A percentile compares a stretch with the other conserved stretches of the same genome.
phyloP scores from a whole-genome alignment of 1,284 basidiomycete genomes.

The Ceratobasidium papillatum region DNA sequence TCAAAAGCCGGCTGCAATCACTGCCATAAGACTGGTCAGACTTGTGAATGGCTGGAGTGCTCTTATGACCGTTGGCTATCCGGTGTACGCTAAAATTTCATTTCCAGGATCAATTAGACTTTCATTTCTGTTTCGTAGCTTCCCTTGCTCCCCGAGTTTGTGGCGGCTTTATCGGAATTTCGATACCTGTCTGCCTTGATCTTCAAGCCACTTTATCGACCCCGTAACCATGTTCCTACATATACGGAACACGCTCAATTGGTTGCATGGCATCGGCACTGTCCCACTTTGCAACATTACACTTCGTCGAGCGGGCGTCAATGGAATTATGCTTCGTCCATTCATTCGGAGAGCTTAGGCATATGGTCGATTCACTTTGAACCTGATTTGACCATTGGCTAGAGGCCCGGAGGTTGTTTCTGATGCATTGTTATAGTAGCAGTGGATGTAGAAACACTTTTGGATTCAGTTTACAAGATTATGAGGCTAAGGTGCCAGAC shows the following conservation, averaged over 20 bases:
- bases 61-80: neutral
- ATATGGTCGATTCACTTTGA: too few species aligned
- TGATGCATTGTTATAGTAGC: conserved; percentile 5
- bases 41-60: neutral
- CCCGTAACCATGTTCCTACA: neutral
- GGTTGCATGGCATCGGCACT: conserved; percentile 1
- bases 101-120: neutral
- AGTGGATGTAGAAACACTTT: too few species aligned
- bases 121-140: neutral
- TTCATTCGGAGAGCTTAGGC: too few species aligned
- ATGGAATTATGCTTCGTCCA: neutral
- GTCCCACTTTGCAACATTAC: conserved; percentile 23
- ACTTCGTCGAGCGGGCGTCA: conserved; percentile 12
- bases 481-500: conserved; percentile 19
- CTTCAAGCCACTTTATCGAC: neutral
- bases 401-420: conserved; percentile 21
- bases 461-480: too few species aligned
- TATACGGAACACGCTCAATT: conserved; percentile 2
- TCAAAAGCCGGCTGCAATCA: too few species aligned
- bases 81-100: neutral
- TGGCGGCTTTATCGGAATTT: neutral
- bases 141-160: conserved; percentile 1
- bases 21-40: too few species aligned
- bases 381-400: too few species aligned
- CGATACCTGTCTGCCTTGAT: neutral